Evolutionary conservation across 2,329 filamentous ascomycete species (phyloP).

Genomic region (Sphaerulina vaccinii): DNA sequence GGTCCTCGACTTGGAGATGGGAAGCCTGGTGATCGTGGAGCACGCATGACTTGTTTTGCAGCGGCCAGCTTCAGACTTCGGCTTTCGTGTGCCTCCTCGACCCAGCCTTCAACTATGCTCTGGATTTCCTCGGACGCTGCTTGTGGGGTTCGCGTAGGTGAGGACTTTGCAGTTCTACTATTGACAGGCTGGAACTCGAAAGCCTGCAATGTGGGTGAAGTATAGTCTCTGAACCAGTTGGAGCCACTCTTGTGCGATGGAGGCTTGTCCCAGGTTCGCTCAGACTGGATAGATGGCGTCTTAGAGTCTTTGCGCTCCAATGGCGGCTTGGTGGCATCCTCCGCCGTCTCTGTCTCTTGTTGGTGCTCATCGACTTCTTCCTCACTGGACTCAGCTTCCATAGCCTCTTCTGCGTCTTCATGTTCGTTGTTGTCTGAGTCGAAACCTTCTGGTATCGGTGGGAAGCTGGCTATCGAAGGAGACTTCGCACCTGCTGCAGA

Average conservation of each 20-base stretch:
- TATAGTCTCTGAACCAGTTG: constrained; percentile 8
- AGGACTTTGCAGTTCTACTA: neutral
- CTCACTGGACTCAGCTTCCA: neutral
- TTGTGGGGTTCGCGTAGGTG: constrained; percentile 1
- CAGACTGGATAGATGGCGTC: neutral
- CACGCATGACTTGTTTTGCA: constrained; percentile 6
- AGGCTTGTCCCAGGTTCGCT: neutral
- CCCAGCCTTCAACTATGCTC: constrained; percentile 4
- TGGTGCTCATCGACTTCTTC: neutral
- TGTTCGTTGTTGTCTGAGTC: neutral
- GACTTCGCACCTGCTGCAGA: constrained; percentile 2
- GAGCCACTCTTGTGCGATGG: neutral
- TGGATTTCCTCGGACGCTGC: constrained; percentile 8
- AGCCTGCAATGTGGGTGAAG: neutral
- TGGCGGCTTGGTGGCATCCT: neutral
- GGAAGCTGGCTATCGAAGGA: neutral
- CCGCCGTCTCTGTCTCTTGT: neutral
- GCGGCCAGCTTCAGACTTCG: constrained; percentile 7
- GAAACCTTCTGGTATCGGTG: neutral
- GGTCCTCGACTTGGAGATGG: neutral
- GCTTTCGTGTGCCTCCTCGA: constrained; percentile 3
- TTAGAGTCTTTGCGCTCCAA: constrained; percentile 8
- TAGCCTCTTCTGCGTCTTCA: neutral
- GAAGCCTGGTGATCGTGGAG: neutral
- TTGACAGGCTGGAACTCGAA: constrained; percentile 3